Base-by-base conservation (phyloP, 371 early-diverging fungal genomes). In the Thermomucor indicae-seudaticae region DNA sequence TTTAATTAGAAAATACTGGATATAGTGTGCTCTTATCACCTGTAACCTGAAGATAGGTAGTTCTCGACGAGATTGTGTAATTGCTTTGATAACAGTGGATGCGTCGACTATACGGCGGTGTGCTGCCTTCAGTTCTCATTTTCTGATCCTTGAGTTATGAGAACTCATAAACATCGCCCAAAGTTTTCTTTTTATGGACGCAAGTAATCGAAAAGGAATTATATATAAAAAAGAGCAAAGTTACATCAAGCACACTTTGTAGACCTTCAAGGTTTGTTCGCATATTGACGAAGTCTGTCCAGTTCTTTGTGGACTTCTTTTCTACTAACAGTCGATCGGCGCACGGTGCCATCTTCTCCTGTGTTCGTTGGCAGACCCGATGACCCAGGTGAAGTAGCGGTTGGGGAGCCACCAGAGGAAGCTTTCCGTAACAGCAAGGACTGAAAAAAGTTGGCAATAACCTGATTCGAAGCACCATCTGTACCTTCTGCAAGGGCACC, bases 361-460 rank as follows among this genome's bases (percentile, higher is more conserved):
- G 62, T 55, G 16, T 57, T 49, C 2, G 45, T 35, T 25, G 52
- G 43, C 17, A 56, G 28, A n/a, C n/a, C n/a, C 0, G 47, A 27
- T 14, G 51, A 41, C 11, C 56, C 49, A 24, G 57, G 56, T 14
- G 65, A 55, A 7, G 67, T 59, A 32, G 53, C 49, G 3, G 61
- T 61, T n/a, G 72, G 72, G 1, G 67, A 67, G 24, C 53, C 53
- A 14, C 58, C 55, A 43, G 58, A 46, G 2, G 66, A 53, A 10
- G 60, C 57, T 47, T 89, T 90, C 43, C 88, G 86, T 25, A 64
- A 80, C 38, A 95, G 78, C 46, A 95, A 75, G 1, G 85, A 85
- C 64, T 91, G 86, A 83, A 94, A 95, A 64, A 94, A 95, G 60
- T 84, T 86, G 25, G 89, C 86, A 34, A 94, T 62, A 4, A 90